Conservation (phyloP, 768 basidiomycete genomes). For the Megacollybia marginata region DNA sequence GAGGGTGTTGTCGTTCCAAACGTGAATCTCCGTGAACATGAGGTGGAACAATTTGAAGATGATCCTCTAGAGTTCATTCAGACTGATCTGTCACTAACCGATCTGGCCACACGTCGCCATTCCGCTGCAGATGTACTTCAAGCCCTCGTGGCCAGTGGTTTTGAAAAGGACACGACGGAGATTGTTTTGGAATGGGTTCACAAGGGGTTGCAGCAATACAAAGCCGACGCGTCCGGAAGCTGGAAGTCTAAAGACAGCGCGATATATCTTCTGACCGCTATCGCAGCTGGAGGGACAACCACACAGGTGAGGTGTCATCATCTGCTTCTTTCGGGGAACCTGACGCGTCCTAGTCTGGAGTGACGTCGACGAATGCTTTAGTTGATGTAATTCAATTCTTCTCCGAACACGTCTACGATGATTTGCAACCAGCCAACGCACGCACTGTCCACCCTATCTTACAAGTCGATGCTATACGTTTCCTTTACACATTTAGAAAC, state of each 20-base stretch:
- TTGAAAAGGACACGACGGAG: conserved; percentile 80
- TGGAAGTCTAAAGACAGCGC: conserved; percentile 96
- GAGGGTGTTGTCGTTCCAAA: conserved; percentile 94
- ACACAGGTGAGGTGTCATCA: conserved; percentile 47
- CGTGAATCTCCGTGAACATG: conserved; percentile 78
- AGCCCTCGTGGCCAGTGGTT: conserved; percentile 74
- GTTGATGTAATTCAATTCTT: conserved; percentile 96
- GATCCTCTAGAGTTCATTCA: conserved; percentile 94
- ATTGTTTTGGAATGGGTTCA: conserved; percentile 84
- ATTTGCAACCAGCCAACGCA: conserved; percentile 61
- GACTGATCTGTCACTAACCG: conserved; percentile 73
- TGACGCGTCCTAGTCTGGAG: conserved; percentile 58
- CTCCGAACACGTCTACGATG: conserved; percentile 82
- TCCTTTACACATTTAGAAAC: conserved; percentile 91
- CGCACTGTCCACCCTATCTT: conserved; percentile 80
- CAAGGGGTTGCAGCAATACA: conserved; percentile 64
- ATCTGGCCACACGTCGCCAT: conserved; percentile 81
- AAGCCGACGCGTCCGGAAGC: conserved; percentile 42
- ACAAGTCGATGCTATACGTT: conserved; percentile 94
- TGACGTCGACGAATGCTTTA: conserved; percentile 86
- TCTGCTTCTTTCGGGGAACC: not conserved
- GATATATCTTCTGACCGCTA: conserved; percentile 87
- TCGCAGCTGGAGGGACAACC: conserved; percentile 87
- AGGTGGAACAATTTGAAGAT: conserved; percentile 94
- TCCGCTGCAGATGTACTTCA: conserved; percentile 95